Percentiles rank a stretch among this genome's conserved stretches.
phyloP scores from a whole-genome alignment of 768 basidiomycete genomes.

The Podaxis carcinomalis region DNA sequence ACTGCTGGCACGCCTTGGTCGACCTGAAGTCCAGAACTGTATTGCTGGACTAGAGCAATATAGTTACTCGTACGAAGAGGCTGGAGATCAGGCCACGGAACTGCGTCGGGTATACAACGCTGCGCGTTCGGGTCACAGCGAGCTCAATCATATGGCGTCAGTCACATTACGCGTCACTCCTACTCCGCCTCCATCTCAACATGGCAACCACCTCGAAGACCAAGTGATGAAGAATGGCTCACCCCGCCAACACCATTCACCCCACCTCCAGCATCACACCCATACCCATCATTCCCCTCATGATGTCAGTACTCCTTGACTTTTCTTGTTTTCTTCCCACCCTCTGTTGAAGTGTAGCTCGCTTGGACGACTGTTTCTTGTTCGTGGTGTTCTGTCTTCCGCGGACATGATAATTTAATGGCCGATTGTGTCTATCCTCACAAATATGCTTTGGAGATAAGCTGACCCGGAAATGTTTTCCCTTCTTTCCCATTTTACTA shows the following conservation, averaged over 20 bases:
- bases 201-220: conserved; percentile 8
- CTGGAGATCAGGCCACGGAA: conserved; percentile 70
- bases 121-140: conserved; percentile 37
- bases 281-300: not conserved
- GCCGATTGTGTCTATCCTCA: not conserved
- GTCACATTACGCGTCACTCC: conserved; percentile 31
- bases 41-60: conserved; percentile 86
- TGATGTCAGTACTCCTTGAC: conserved; percentile 8
- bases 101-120: conserved; percentile 52
- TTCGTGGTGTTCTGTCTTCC: not conserved
- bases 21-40: conserved; percentile 79
- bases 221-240: conserved; percentile 10
- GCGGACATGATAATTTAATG: not conserved
- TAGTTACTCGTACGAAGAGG: conserved; percentile 82
- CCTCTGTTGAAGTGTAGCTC: not conserved
- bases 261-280: conserved; percentile 18
- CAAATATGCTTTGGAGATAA: not conserved
- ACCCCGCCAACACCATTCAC: not conserved
- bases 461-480: not conserved
- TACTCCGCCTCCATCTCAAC: conserved; percentile 18
- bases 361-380: not conserved
- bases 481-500: not conserved
- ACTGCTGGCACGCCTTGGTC: conserved; percentile 76
- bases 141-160: conserved; percentile 46
- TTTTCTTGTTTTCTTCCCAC: not conserved